Percentiles rank a stretch among this genome's conserved stretches.
Conservation (phyloP, 768 basidiomycete species). For the Auriscalpium microsporum region DNA sequence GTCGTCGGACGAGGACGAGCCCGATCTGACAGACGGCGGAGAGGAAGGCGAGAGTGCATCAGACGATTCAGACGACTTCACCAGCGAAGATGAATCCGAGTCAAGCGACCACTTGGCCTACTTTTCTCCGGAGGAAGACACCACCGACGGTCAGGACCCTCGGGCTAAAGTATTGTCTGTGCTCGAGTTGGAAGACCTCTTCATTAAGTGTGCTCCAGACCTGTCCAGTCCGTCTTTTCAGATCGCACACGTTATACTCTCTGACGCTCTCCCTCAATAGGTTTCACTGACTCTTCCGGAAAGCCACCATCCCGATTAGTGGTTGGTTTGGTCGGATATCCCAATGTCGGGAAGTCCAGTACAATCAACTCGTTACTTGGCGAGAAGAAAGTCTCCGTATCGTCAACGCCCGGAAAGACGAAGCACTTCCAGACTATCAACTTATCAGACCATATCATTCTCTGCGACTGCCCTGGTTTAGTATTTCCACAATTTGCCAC, state of each 20-base stretch:
- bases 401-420: slow-evolving; percentile 95
- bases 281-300: slow-evolving; percentile 50
- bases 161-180: slow-evolving; percentile 78
- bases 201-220: slow-evolving; percentile 62
- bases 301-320: slow-evolving; percentile 55
- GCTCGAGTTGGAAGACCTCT: slow-evolving; percentile 79
- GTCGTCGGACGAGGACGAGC: slow-evolving; percentile 22
- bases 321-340: slow-evolving; percentile 93
- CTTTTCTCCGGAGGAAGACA: slow-evolving; percentile 44
- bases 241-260: background rate
- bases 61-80: slow-evolving; percentile 23
- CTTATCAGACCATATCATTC: slow-evolving; percentile 74
- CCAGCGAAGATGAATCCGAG: slow-evolving; percentile 18
- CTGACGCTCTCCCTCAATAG: slow-evolving; percentile 28
- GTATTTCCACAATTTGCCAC: slow-evolving; percentile 99
- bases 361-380: slow-evolving; percentile 95
- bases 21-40: slow-evolving; percentile 21
- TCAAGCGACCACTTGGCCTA: slow-evolving; percentile 19
- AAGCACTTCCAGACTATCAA: slow-evolving; percentile 99
- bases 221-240: slow-evolving; percentile 44
- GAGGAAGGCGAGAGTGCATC: slow-evolving; percentile 12
- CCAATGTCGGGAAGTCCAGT: slow-evolving; percentile 97
- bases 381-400: slow-evolving; percentile 96
- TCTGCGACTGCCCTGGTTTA: slow-evolving; percentile 96
- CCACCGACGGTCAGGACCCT: slow-evolving; percentile 43